phyloP scores from a whole-genome alignment of 768 basidiomycete species.

The Boletus bicolor region DNA sequence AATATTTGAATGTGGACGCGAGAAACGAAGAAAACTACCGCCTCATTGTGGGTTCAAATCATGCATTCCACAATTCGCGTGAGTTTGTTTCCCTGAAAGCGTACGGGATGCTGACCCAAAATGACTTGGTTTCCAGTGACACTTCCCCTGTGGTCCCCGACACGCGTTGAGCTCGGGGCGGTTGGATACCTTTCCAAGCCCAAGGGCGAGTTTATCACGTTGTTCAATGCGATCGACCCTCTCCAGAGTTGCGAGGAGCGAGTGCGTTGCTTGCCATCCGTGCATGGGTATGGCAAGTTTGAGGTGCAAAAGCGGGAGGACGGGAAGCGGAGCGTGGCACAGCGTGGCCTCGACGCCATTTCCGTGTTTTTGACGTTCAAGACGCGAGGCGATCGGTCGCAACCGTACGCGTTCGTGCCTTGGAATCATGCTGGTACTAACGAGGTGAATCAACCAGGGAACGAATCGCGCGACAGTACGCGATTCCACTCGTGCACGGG shows the following conservation, averaged over 20 bases:
- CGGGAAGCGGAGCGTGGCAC: constrained; percentile 57
- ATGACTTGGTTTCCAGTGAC: constrained; percentile 40
- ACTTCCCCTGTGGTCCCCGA: constrained; percentile 70
- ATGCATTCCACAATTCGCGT: constrained; percentile 70
- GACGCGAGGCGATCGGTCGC: constrained; percentile 30
- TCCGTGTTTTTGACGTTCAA: constrained; percentile 49
- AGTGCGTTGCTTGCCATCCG: constrained; percentile 50
- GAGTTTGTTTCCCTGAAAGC: constrained; percentile 26
- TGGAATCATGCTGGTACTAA: background rate
- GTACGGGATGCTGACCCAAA: background rate
- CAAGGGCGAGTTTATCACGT: constrained; percentile 63
- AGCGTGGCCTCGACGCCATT: constrained; percentile 53
- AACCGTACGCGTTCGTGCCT: constrained; percentile 35
- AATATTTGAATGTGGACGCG: constrained; percentile 39
- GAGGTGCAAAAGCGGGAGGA: constrained; percentile 39
- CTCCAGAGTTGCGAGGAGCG: constrained; percentile 41
- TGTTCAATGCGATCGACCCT: constrained; percentile 68
- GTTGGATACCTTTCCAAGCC: constrained; percentile 74
- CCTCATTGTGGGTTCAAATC: constrained; percentile 47
- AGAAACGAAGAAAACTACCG: constrained; percentile 68
- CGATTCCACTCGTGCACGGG: constrained; percentile 59
- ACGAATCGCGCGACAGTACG: constrained; percentile 49
- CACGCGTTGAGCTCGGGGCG: constrained; percentile 59
- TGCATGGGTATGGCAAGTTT: constrained; percentile 64
- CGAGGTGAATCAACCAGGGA: constrained; percentile 30